Conservation (phyloP, 305 asterid species). For the Fraxinus sp. region DNA sequence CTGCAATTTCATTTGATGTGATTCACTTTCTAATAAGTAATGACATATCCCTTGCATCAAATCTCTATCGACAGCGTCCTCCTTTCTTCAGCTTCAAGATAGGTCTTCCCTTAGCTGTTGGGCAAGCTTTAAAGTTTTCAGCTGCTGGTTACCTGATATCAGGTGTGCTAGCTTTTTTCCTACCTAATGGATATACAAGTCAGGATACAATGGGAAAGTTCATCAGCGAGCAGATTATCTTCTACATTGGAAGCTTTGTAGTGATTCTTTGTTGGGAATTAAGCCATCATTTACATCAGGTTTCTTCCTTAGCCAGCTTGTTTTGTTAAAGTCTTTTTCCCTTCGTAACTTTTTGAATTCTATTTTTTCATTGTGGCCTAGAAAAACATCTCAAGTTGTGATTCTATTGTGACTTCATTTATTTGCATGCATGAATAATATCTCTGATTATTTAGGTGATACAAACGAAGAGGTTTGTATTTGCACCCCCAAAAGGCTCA, state of each 20-base stretch:
- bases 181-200: constrained; percentile 49
- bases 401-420: not conserved
- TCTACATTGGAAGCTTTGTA: constrained; percentile 57
- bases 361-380: not conserved
- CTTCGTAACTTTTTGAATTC: not conserved
- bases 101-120: constrained; percentile 64
- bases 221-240: constrained; percentile 59
- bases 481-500: constrained; percentile 96
- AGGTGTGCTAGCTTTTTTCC: constrained; percentile 42
- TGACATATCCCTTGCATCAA: not conserved
- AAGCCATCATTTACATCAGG: constrained; percentile 84
- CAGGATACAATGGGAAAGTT: constrained; percentile 44
- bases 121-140: constrained; percentile 64
- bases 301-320: constrained; percentile 26
- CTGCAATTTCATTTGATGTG: constrained; percentile 9
- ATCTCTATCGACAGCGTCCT: constrained; percentile 62
- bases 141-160: constrained; percentile 55
- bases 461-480: constrained; percentile 75
- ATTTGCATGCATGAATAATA: constrained; percentile 2
- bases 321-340: not conserved
- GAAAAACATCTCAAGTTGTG: not conserved
- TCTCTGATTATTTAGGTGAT: constrained; percentile 53
- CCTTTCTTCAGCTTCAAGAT: constrained; percentile 93
- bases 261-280: constrained; percentile 87
- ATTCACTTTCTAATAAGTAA: constrained; percentile 25